Evolutionary conservation across 129 eudicot species (phyloP).

Genomic region (Pittosporum tobira): DNA sequence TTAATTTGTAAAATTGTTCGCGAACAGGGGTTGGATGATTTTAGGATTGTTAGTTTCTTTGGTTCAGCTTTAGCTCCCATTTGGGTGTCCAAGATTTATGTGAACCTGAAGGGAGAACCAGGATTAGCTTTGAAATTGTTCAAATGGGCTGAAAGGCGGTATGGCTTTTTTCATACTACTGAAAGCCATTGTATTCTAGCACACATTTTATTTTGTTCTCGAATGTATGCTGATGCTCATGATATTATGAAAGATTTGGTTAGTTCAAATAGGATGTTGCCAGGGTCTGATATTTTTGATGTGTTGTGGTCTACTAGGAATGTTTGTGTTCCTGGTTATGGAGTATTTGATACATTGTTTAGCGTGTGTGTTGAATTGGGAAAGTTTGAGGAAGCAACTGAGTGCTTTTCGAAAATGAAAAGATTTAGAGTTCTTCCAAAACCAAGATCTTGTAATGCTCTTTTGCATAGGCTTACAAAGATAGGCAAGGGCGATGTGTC

Average conservation of each 20-base stretch:
- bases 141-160: constrained; percentile 54
- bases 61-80: constrained; percentile 48
- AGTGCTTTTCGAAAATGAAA: constrained; percentile 64
- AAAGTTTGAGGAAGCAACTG: constrained; percentile 63
- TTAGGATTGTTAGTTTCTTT: constrained; percentile 42
- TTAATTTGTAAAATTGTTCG: constrained; percentile 36
- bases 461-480: constrained; percentile 51
- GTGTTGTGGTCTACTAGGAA: constrained; percentile 70
- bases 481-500: constrained; percentile 38
- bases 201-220: constrained; percentile 67
- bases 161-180: constrained; percentile 52
- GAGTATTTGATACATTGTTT: constrained; percentile 74
- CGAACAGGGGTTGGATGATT: constrained; percentile 69
- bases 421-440: constrained; percentile 56
- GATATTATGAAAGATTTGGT: constrained; percentile 37
- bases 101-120: constrained; percentile 66
- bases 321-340: constrained; percentile 60
- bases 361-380: constrained; percentile 66
- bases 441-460: constrained; percentile 67
- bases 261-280: constrained; percentile 17
- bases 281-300: constrained; percentile 43
- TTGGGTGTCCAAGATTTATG: constrained; percentile 47
- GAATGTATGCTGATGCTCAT: constrained; percentile 52
- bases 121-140: constrained; percentile 48
- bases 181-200: constrained; percentile 66